These are phyloP conservation scores for Stagonosporopsis tanaceti DNA, from an alignment of 2,329 filamentous ascomycete genomes.

Conservation along the genomic window DNA sequence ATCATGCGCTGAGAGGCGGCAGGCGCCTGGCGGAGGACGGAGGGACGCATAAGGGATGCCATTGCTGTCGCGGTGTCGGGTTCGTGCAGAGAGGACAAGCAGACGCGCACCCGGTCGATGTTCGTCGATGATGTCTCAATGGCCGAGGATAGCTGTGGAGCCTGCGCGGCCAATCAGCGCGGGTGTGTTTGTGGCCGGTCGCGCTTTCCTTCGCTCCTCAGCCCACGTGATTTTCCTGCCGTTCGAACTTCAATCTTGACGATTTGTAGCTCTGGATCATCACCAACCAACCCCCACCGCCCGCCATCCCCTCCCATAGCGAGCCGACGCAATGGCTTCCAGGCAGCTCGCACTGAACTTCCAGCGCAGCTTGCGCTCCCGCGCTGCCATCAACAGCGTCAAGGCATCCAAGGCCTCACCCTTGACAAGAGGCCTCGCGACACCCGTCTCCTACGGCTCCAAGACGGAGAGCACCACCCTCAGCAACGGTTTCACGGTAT, in stretches of 20 bases:
- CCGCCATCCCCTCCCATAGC: conserved; percentile 37
- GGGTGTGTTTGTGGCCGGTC: neutral
- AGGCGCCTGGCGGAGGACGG: conserved; percentile 58
- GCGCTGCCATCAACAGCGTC: conserved; percentile 81
- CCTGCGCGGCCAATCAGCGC: conserved; percentile 7
- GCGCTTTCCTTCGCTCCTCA: neutral
- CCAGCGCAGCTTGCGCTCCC: conserved; percentile 86
- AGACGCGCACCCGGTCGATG: conserved; percentile 12
- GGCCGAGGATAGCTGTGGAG: conserved; percentile 18
- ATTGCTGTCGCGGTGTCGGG: conserved; percentile 47
- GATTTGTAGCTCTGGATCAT: conserved; percentile 34
- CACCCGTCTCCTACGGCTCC: conserved; percentile 75
- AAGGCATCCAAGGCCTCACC: conserved; percentile 60
- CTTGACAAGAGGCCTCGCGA: conserved; percentile 87
- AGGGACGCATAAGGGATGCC: conserved; percentile 62
- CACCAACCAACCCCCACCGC: conserved; percentile 37
- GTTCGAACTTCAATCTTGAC: conserved; percentile 10
- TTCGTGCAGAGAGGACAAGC: conserved; percentile 5
- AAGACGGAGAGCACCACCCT: conserved; percentile 96
- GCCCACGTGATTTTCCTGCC: neutral
- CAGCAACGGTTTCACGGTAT: conserved; percentile 95
- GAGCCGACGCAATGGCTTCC: conserved; percentile 78
- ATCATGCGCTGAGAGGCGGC: conserved; percentile 55
- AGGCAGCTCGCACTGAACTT: conserved; percentile 96
- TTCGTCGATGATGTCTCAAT: conserved; percentile 15